Evolutionary conservation across 352 stramenopile species (phyloP).

Genomic region (Phytophthora multivora): DNA sequence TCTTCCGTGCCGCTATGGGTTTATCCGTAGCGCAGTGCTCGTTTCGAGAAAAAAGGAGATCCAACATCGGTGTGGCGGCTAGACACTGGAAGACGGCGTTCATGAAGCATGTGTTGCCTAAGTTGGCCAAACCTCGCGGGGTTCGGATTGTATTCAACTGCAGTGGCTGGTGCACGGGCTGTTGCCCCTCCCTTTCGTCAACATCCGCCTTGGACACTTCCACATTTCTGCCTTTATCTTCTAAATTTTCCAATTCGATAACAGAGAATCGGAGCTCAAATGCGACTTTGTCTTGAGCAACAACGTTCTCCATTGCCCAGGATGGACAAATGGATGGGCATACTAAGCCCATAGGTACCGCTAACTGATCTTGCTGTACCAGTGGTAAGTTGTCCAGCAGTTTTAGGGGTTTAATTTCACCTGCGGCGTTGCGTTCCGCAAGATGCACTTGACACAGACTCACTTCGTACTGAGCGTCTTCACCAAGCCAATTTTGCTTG

Average conservation of each 20-base stretch:
- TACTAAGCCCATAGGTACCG: not conserved
- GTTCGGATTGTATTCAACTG: too few relatives aligned
- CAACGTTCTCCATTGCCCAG: not conserved
- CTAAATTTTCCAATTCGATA: conserved; percentile 2
- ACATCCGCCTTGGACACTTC: not conserved
- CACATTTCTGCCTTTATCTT: not conserved
- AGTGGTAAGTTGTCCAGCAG: not conserved
- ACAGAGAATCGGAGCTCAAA: conserved; percentile 22
- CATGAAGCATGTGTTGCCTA: conserved; percentile 88
- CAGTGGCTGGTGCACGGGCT: not conserved
- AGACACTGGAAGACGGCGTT: conserved; percentile 90
- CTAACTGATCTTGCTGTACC: conserved; percentile 19
- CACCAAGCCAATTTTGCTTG: conserved; percentile 75
- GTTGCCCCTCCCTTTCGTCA: not conserved
- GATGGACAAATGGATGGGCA: conserved; percentile 1
- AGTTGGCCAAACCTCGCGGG: conserved; percentile 50
- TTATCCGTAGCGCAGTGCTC: conserved; percentile 43
- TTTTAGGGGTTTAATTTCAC: conserved; percentile 9
- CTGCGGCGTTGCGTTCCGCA: conserved; percentile 3
- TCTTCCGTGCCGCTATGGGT: not conserved
- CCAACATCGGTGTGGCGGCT: conserved; percentile 89
- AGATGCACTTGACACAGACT: conserved; percentile 11
- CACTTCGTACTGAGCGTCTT: not conserved
- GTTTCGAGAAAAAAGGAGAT: conserved; percentile 89
- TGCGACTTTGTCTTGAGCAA: not conserved